Base-by-base conservation (phyloP, 2,329 filamentous ascomycete species). In the Phialocephala subalpina region DNA sequence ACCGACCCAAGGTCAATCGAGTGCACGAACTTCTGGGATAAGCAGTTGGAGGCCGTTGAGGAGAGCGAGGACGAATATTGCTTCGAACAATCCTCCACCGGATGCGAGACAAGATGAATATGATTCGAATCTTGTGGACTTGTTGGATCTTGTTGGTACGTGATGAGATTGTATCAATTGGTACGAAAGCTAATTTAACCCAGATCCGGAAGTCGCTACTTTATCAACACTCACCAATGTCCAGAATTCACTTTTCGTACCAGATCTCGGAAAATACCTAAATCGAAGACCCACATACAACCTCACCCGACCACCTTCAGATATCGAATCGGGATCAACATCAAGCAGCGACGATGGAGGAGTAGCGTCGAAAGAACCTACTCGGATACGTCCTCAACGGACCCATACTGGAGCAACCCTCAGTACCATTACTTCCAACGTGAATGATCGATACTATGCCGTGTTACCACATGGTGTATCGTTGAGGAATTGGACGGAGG, bases 181-280 rank as follows among this genome's bases (percentile, higher is more conserved):
- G 11, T 33, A 35, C 25, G 57, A 27, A 18, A 36, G 25, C 33
- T 47, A 53, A 66, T 65, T 33, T 70, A 59, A 71, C 47, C 1
- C 29, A 76, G 74, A 76, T 67, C 74, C 74, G 3, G 74, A 76
- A 69, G 89, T 97, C 3, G 88, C 92, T 40, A 93, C 93, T 0
- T 81, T 97, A 3, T 93, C 92, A 0, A 95, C 92, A 16, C 85
- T 97, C 11, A 97, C 92, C 52, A 97, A 97, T 73, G 90, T 97
- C 22, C 93, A 97, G 74, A 97, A 97, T 76, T 96, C 93, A 0
- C 86, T 97, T 11, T 97, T 97, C 78, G 82, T 97, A 1, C 93
- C 93, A 0, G 90, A 94, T 70, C 82, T 97, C n/a, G 93, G 93
- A 47, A 82, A 84, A 65, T 88, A 88, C 72, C 72, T 97, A 58